A percentile compares a stretch with the other conserved stretches of the same genome.
Conservation (phyloP, 73 alveolate species). For the Symbiodinium pilosum region DNA sequence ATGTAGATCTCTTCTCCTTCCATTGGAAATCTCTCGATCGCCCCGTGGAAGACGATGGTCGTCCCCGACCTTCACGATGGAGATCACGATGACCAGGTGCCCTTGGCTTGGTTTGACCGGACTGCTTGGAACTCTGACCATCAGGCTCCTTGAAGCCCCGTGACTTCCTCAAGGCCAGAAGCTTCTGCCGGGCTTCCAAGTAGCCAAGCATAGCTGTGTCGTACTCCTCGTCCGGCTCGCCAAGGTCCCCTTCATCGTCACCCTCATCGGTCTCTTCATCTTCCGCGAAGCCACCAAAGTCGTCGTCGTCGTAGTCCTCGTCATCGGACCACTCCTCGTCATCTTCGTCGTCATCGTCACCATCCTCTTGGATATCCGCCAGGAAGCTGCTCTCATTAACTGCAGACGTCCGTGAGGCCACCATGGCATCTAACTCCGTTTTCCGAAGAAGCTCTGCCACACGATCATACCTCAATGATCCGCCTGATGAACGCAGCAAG, state of each 20-base stretch:
- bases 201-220: no score
- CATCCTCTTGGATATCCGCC: not conserved
- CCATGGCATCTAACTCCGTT: not conserved
- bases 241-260: no score
- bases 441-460: not conserved
- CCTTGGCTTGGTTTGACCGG: no score
- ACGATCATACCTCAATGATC: not conserved
- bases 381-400: not conserved
- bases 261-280: no score
- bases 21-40: not conserved
- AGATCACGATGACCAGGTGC: no score
- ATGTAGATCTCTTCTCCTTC: not conserved
- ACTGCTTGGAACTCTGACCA: no score
- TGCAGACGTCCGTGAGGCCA: no score
- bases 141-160: not conserved
- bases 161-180: not conserved
- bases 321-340: not conserved
- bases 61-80: no score
- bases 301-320: not conserved
- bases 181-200: no score
- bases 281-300: no score
- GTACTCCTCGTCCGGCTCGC: no score
- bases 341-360: not conserved
- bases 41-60: no score
- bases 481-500: not conserved